Percentiles rank a stretch among this genome's conserved stretches.
These are phyloP conservation scores for Suhomyces pyralidae DNA, from an alignment of 805 yeast species.

Conservation along the genomic window DNA sequence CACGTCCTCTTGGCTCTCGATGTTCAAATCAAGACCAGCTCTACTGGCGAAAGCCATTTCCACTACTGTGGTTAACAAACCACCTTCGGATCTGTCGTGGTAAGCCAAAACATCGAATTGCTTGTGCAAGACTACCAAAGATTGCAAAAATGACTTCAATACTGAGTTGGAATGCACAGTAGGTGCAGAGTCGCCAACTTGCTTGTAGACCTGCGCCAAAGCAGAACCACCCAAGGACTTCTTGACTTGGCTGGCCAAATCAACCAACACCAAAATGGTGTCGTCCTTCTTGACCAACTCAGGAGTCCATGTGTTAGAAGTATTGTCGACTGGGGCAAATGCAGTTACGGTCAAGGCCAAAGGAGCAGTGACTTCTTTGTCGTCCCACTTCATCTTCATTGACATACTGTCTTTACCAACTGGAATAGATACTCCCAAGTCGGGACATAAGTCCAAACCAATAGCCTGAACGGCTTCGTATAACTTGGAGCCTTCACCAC, in stretches of 20 bases:
- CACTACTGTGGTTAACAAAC: constrained; percentile 74
- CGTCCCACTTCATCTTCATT: constrained; percentile 97
- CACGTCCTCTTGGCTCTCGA: constrained; percentile 41
- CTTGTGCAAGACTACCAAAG: constrained; percentile 72
- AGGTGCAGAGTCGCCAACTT: constrained; percentile 81
- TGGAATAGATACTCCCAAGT: constrained; percentile 85
- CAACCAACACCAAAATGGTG: constrained; percentile 73
- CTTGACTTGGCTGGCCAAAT: constrained; percentile 55
- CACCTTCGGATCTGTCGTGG: constrained; percentile 97
- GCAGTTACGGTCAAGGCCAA: constrained; percentile 88
- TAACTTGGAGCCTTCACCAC: constrained; percentile 91
- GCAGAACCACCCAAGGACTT: constrained; percentile 89
- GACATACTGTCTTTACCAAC: constrained; percentile 99
- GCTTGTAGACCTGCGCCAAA: constrained; percentile 86
- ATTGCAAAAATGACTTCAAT: constrained; percentile 66
- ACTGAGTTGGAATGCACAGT: constrained; percentile 66
- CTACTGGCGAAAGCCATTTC: constrained; percentile 99
- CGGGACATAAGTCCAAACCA: constrained; percentile 92
- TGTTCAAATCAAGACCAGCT: constrained; percentile 65
- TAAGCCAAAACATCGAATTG: constrained; percentile 70
- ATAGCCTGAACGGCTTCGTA: constrained; percentile 97
- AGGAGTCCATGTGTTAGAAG: constrained; percentile 95
- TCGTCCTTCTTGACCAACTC: constrained; percentile 54
- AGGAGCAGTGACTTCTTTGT: constrained; percentile 93
- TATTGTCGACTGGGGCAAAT: constrained; percentile 80